Evolutionary conservation across 495 filamentous ascomycete genomes (phyloP), one percentile per base, ranked within the genome.

Genomic region (Bathelium albidoporum): DNA sequence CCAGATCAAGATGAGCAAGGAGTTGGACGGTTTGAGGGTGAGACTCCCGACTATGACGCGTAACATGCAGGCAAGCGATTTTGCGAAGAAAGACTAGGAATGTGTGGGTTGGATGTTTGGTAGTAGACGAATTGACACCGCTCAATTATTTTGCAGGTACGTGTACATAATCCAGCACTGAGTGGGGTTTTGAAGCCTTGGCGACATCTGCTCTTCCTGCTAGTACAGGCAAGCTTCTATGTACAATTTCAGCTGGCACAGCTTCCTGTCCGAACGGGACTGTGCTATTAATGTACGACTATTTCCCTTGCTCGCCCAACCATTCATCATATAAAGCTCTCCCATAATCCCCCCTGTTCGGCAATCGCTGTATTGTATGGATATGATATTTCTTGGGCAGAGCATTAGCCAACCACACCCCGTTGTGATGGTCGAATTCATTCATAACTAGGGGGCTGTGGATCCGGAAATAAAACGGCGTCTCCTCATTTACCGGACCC

Each of bases 41-140:
- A 87, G 82, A 69, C 75, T 98, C 67, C 94, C 94, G 14, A 81
- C 84, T 32, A 96, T 96, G 91, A 98, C 94, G 61, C 84, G 95
- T 73, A 98, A 98, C 72, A 68, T 98, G 69, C 95, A 98, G 78
- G 89, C 89, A 28, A 95, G 89, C 73, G 94, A 97, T 75, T 97
- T 99, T 72, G 79, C 76, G 14, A 79, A 75, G 67, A 83, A 79
- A 70, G 69, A 70, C 63, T 71, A n/a, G 24, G 49, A n/a, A 55
- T 26, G 22, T 26, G 4, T 7, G 2, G 22, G 22, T 7, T 10
- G n/a, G 29, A 20, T 3, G 43, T 55, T 55, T 14, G 34, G 14
- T 39, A 14, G 14, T 24, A 55, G 49, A 55, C 49, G 49, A 24
- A 5, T 55, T 55, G 49, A 26, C 49, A 55, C 49, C 49, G 29